These are phyloP conservation scores for Aspergillus amoenus DNA, from an alignment of 2,329 filamentous ascomycete species.

Conservation along the genomic window DNA sequence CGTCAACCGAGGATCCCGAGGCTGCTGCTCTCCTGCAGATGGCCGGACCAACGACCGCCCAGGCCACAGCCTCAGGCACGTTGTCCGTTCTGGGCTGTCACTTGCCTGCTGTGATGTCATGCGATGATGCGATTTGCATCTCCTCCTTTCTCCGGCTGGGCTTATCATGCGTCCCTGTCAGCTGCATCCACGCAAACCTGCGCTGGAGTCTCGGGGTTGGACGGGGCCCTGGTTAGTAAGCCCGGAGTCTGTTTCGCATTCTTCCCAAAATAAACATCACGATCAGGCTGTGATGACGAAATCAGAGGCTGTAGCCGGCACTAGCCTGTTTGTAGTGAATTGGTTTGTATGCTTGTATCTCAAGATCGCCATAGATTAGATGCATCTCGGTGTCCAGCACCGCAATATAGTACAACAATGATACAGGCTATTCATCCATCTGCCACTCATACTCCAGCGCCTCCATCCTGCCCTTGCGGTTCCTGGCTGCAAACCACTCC, in stretches of 20 bases:
- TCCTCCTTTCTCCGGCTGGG: not conserved
- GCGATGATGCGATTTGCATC: slow-evolving; percentile 3
- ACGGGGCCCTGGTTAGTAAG: not conserved
- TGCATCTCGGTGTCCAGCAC: not conserved
- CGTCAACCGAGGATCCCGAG: slow-evolving; percentile 10
- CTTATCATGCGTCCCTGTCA: slow-evolving; percentile 7
- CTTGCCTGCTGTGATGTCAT: slow-evolving; percentile 12
- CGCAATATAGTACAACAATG: not conserved
- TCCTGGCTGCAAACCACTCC: slow-evolving; percentile 86
- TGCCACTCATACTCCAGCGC: slow-evolving; percentile 91
- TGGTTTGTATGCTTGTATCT: too few species aligned
- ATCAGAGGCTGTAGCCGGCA: not conserved
- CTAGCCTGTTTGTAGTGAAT: too few species aligned
- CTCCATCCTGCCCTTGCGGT: slow-evolving; percentile 72
- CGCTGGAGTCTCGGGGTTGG: not conserved
- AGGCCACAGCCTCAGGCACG: slow-evolving; percentile 11
- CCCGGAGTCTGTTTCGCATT: not conserved
- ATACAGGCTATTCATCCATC: slow-evolving; percentile 71
- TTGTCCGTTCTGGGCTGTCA: slow-evolving; percentile 1
- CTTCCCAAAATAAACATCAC: not conserved
- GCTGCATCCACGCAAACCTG: not conserved
- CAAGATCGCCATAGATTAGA: not conserved
- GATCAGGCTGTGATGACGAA: not conserved
- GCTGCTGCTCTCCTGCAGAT: not conserved
- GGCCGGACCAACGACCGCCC: not conserved